A percentile compares a stretch with the other conserved stretches of the same genome.
Evolutionary conservation across 2,329 filamentous ascomycete genomes (phyloP).

Genomic region (Cladosporium sp.): DNA sequence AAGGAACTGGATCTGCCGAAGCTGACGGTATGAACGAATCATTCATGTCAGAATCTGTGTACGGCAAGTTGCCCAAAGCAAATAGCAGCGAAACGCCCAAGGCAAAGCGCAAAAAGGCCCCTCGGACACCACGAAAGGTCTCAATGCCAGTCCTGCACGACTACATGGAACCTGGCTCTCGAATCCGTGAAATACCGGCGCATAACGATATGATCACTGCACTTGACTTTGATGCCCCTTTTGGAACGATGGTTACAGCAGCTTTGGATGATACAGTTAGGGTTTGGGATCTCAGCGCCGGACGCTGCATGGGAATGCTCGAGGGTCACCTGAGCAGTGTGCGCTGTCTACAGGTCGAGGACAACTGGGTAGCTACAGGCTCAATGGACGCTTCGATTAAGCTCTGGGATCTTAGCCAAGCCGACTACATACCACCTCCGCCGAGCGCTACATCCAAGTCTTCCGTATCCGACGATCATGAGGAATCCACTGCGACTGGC

Average conservation of each 20-base stretch:
- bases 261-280: conserved; percentile 88
- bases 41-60: conserved; percentile 98
- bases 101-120: conserved; percentile 24
- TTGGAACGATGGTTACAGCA: conserved; percentile 88
- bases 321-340: conserved; percentile 96
- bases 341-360: conserved; percentile 83
- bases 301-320: conserved; percentile 81
- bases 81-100: conserved; percentile 35
- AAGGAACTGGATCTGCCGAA: conserved; percentile 37
- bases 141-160: conserved; percentile 95
- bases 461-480: conserved; percentile 44
- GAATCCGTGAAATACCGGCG: conserved; percentile 80
- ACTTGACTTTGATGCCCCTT: conserved; percentile 93
- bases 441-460: conserved; percentile 42
- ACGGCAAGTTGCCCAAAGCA: conserved; percentile 70
- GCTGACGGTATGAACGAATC: conserved; percentile 43
- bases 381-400: conserved; percentile 92
- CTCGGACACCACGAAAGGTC: conserved; percentile 44
- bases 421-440: conserved; percentile 68
- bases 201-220: conserved; percentile 85
- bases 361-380: conserved; percentile 90
- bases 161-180: conserved; percentile 83
- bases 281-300: conserved; percentile 94
- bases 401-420: conserved; percentile 88
- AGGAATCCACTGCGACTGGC: conserved; percentile 29